Base-by-base conservation (phyloP, 164 flowering plant genomes). In the Santalum album region DNA sequence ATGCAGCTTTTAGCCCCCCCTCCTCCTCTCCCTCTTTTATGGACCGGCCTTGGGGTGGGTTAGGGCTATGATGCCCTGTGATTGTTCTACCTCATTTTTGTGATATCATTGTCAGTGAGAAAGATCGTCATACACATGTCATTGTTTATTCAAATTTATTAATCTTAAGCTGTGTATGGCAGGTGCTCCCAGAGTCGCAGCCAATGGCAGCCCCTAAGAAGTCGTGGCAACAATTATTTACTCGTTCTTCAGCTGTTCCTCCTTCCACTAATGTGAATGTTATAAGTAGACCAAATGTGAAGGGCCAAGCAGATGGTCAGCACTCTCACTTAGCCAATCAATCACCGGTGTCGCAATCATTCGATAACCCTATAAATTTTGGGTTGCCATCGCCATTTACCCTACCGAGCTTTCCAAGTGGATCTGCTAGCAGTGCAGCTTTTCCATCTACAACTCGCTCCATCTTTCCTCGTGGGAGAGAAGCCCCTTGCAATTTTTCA, bases 161-260 rank as follows among this genome's bases (percentile, higher is more conserved):
- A 25, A 25, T 18, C 50, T 62, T 56, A 27, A 27, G 42, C 43
- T 70, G 19, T 62, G 54, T 24, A 17, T 46, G 58, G 62, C 34
- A 82, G 88, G 75, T 75, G 38, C 55, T 55, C 36, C 52, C 68
- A 14, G 83, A 84, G 25, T 57, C 78, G 24, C 82, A 73, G 43
- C 72, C 73, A 38, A 43, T 52, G 57, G 11, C 79, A 26, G 63
- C 74, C 25, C 95, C 85, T 20, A 87, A 77, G 58, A 88, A 81
- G 51, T 75, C 98, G 10, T 91, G 98, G 98, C 94, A 83, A 34
- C 98, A 91, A 45, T 59, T 91, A 59, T 91, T 91, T 64, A 77
- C 90, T 56, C 83, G 88, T 38, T 65, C 95, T 23, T 32, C 83
- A 46, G 25, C 88, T 61, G 69, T 56, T 70, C 60, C 76, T 57